Conservation (phyloP, 805 yeast species). For the Sugiyamaella mastotermitis region DNA sequence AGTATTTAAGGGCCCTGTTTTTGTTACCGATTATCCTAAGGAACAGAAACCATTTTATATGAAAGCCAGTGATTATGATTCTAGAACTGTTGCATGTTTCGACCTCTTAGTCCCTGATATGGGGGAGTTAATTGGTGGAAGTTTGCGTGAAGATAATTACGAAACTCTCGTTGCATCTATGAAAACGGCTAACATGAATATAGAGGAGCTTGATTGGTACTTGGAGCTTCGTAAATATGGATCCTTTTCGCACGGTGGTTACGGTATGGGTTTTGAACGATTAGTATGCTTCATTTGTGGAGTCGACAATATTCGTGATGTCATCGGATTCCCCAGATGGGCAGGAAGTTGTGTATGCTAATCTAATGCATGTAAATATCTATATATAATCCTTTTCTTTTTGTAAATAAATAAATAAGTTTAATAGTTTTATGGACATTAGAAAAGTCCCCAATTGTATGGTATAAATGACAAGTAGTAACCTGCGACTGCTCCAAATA, state of each 20-base stretch:
- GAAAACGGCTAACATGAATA: conserved; percentile 48
- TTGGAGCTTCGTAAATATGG: conserved; percentile 68
- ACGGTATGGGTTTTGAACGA: conserved; percentile 92
- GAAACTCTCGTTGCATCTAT: conserved; percentile 46
- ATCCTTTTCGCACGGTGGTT: conserved; percentile 91
- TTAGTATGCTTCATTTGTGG: conserved; percentile 67
- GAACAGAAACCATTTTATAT: conserved; percentile 85
- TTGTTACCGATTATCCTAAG: conserved; percentile 83
- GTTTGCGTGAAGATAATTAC: conserved; percentile 73
- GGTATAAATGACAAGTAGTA: conserved; percentile 1
- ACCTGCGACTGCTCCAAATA: conserved; percentile 11
- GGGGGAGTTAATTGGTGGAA: conserved; percentile 94
- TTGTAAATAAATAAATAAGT: too few species aligned
- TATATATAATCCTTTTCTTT: too few species aligned
- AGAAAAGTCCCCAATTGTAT: conserved; percentile 1
- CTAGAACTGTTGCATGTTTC: conserved; percentile 74
- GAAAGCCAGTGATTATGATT: conserved; percentile 38
- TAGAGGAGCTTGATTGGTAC: conserved; percentile 68
- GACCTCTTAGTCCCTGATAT: conserved; percentile 85
- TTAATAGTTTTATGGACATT: not conserved
- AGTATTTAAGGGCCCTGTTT: conserved; percentile 63
- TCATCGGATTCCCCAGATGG: conserved; percentile 79
- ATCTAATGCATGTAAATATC: conserved; percentile 2
- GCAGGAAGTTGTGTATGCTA: conserved; percentile 47
- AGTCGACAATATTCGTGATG: conserved; percentile 77